phyloP scores from a whole-genome alignment of 257 asterid genomes.

The Solanum peruvianum region DNA sequence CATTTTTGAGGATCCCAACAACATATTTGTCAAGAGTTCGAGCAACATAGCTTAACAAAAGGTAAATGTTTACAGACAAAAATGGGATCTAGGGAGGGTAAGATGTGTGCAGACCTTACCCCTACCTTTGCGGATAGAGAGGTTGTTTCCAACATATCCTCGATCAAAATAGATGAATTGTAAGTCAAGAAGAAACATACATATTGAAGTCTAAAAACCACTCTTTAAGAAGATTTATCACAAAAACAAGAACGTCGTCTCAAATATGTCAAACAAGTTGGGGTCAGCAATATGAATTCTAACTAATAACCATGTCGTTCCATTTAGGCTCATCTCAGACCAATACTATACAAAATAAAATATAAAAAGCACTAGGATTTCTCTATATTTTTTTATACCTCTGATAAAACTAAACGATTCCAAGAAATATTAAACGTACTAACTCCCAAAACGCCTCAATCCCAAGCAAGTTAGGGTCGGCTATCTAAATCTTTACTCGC shows the following conservation, averaged over 20 bases:
- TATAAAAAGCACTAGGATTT: background rate
- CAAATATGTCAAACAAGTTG: background rate
- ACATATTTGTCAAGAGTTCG: rapidly evolving
- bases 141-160: background rate
- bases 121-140: background rate
- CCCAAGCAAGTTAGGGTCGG: background rate
- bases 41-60: background rate
- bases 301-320: background rate
- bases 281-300: background rate
- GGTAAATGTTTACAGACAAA: background rate
- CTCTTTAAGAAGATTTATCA: background rate
- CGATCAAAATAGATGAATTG: background rate
- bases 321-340: background rate
- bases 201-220: background rate
- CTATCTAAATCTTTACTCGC: background rate
- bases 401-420: background rate
- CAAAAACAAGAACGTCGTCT: background rate
- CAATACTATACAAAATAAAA: background rate
- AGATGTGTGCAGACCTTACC: background rate
- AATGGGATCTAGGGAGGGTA: background rate
- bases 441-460: background rate
- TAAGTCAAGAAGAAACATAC: background rate
- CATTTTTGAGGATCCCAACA: background rate
- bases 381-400: background rate
- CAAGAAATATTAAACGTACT: too few relatives aligned